Evolutionary conservation across 2,329 filamentous ascomycete species (phyloP).

Genomic region (Ascochyta viciae-villosae): DNA sequence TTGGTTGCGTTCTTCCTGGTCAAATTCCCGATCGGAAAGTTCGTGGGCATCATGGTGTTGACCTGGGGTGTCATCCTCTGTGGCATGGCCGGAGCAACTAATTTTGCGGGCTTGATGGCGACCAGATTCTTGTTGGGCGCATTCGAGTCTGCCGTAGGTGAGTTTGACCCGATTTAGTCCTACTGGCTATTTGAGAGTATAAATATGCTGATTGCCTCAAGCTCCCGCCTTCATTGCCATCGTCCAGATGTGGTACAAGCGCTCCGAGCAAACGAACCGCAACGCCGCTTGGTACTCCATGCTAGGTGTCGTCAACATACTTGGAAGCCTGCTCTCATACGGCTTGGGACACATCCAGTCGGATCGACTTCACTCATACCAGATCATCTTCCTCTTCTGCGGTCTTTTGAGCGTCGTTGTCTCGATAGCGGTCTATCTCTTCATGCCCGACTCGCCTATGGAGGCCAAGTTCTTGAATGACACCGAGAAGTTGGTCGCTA

Average conservation of each 20-base stretch:
- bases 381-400: slow-evolving; percentile 48
- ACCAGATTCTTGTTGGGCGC: slow-evolving; percentile 71
- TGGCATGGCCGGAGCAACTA: slow-evolving; percentile 66
- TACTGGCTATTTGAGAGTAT: neutral
- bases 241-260: slow-evolving; percentile 64
- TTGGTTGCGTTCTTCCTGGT: slow-evolving; percentile 63
- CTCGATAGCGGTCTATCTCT: slow-evolving; percentile 57
- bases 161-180: slow-evolving; percentile 3
- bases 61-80: slow-evolving; percentile 65
- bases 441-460: slow-evolving; percentile 71
- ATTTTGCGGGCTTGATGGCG: slow-evolving; percentile 66
- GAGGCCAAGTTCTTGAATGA: slow-evolving; percentile 64
- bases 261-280: slow-evolving; percentile 64
- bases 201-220: slow-evolving; percentile 14
- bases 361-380: slow-evolving; percentile 45
- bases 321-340: slow-evolving; percentile 63
- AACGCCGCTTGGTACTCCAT: slow-evolving; percentile 67
- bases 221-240: slow-evolving; percentile 45
- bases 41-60: slow-evolving; percentile 61
- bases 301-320: slow-evolving; percentile 65
- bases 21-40: slow-evolving; percentile 67
- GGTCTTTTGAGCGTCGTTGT: slow-evolving; percentile 59
- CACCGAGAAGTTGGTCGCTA: slow-evolving; percentile 64
- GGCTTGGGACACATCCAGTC: slow-evolving; percentile 65
- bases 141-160: slow-evolving; percentile 66